phyloP scores from a whole-genome alignment of 129 eudicot genomes.

The Flaveria linearis region DNA sequence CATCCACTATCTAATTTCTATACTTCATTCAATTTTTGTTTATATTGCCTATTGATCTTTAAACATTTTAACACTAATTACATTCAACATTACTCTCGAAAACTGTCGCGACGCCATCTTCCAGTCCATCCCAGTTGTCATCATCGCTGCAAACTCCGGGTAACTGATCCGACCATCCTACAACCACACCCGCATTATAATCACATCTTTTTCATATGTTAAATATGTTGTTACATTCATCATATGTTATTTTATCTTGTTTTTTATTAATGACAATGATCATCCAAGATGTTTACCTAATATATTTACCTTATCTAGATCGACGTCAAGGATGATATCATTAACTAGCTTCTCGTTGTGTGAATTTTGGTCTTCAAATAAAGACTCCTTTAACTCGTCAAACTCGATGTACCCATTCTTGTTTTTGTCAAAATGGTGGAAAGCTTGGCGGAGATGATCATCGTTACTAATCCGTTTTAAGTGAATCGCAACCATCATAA shows the following conservation, averaged over 20 bases:
- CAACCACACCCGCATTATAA: background rate
- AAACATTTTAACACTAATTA: conserved; percentile 70
- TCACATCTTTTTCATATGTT: background rate
- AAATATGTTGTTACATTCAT: background rate
- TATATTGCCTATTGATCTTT: conserved; percentile 35
- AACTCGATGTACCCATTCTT: conserved; percentile 77
- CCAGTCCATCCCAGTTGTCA: conserved; percentile 89
- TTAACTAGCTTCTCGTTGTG: conserved; percentile 59
- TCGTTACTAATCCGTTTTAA: conserved; percentile 64
- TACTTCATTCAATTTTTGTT: background rate
- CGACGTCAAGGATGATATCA: conserved; percentile 82
- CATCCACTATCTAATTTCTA: conserved; percentile 31
- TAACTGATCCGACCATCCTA: conserved; percentile 94
- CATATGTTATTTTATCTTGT: too few relatives aligned
- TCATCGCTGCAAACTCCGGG: conserved; percentile 86
- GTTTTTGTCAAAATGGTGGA: conserved; percentile 72
- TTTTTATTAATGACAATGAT: too few relatives aligned
- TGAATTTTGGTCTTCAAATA: conserved; percentile 58
- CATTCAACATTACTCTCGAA: conserved; percentile 83
- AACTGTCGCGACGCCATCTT: conserved; percentile 86
- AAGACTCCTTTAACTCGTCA: conserved; percentile 67
- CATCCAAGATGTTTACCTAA: too few relatives aligned
- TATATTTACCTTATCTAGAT: conserved; percentile 68
- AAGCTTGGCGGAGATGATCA: conserved; percentile 71
- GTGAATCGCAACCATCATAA: conserved; percentile 78